Evolutionary conservation across 2,329 filamentous ascomycete genomes (phyloP), one percentile per base, ranked within the genome.

Genomic region (Colletotrichum sp.): DNA sequence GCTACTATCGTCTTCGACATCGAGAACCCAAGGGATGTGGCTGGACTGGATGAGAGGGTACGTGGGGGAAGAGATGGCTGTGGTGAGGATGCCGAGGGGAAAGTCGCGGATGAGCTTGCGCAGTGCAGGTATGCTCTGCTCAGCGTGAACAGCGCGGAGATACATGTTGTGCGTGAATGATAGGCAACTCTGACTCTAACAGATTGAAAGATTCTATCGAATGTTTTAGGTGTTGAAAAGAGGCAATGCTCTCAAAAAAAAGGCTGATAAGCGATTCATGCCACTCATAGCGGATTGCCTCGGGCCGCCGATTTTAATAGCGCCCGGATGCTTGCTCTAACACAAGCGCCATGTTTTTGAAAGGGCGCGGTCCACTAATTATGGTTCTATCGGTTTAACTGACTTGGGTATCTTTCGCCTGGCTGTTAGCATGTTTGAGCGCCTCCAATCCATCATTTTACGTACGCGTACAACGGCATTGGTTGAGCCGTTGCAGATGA

Each of bases 61-160:
- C 0, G 79, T 81, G 12, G 83, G 59, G 0, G 90, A 92, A 1
- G 83, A 79, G 59, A 94, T 90, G 7, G 90, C 91, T 0, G 92
- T 94, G 11, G 91, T 93, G 9, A 94, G 80, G 16, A 93, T 85
- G 2, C 92, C 92, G 0, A 94, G 85, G 1, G 92, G 91, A 79
- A 93, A 90, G 16, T 90, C 86, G 25, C 86, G 86, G 79, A 94
- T 91, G 68, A 94, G 85, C 71, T 88, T 82, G 39, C 88, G 88
- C 27, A 94, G 87, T 4, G 84, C 83, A 1, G 85, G 82, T 71
- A 91, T 84, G 71, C 85, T 81, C 9, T 83, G 78, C 77, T 93
- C 92, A 12, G 86, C 88, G 81, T 93, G 91, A 19, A 81, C 86
- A 13, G 82, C 82, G 25, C 86, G 89, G 77, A 93, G 87, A 83